Base-by-base conservation (phyloP, 441 rosid genomes). In the Bocquillonia castaneifolia region DNA sequence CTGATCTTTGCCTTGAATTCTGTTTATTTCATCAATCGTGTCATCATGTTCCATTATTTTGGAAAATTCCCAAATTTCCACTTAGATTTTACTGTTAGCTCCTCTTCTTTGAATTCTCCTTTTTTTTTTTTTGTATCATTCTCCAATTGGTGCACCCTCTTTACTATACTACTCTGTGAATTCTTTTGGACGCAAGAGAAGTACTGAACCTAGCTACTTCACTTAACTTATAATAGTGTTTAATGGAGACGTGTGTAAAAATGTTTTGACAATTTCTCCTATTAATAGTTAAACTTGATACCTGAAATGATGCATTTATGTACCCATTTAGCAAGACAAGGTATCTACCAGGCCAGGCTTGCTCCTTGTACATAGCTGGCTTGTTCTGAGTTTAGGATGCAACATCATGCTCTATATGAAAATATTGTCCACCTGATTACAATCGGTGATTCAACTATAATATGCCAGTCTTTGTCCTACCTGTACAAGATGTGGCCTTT, bases 401-500 rank as follows among this genome's bases (percentile, higher is more conserved):
- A 62, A 14, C 50, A 28, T 60, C 61, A 59, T 66, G 60, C 52
- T 59, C 45, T 17, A 45, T 32, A 28, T 45, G 15, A 6, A 39
- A 15, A 42, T 40, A 8, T 18, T 70, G 69, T 64, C 69, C 13
- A 40, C 48, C 34, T 36, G 28, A 64, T 22, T 26, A 42, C 45
- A 62, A 7, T 23, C 12, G 6, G 3, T n/a, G 52, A 51, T 48
- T 14, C 72, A 15, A 37, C 20, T 37, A 5, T 63, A 18, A n/a
- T 23, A 31, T 32, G 25, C 5, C 57, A 59, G 36, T 65, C 53
- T 54, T n/a, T 39, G 75, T 63, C 77, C 75, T 72, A n/a, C 59
- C 69, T 48, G 40, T 52, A 51, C 70, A 51, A 55, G 47, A 37
- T 50, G 74, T 67, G 75, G 71, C 73, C 69, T 67, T 58, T 70